These are phyloP conservation scores for Cucurbita argyrosperma DNA, from an alignment of 306 rosid species.

Conservation along the genomic window DNA sequence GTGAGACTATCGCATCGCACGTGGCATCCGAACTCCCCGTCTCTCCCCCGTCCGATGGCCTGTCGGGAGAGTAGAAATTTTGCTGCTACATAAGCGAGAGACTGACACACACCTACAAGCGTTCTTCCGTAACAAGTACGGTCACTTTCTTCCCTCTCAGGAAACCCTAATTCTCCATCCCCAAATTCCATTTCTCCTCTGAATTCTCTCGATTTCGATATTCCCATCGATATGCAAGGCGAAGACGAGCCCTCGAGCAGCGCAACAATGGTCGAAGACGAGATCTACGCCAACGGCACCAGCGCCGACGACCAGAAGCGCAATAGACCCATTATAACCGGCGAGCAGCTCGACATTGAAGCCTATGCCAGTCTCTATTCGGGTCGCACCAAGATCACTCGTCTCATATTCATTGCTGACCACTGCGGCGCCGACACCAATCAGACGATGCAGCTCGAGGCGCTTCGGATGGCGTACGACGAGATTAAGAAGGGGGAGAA, in stretches of 20 bases:
- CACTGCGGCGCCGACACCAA: slow-evolving; percentile 31
- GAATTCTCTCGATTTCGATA: not conserved
- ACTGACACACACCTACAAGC: not conserved
- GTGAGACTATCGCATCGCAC: not conserved
- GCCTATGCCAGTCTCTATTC: slow-evolving; percentile 76
- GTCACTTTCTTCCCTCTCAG: not conserved
- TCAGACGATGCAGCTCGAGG: slow-evolving; percentile 60
- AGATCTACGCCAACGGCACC: slow-evolving; percentile 64
- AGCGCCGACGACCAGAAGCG: slow-evolving; percentile 38
- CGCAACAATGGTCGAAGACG: slow-evolving; percentile 65
- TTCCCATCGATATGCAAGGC: slow-evolving; percentile 39
- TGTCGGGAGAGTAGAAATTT: not conserved
- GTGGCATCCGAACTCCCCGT: not conserved
- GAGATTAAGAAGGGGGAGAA: slow-evolving; percentile 98
- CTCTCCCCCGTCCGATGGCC: not conserved
- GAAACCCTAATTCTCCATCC: slow-evolving; percentile 9
- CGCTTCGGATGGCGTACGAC: slow-evolving; percentile 93
- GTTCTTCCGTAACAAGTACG: not conserved
- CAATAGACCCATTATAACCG: slow-evolving; percentile 56
- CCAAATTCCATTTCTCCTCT: not conserved
- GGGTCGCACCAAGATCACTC: slow-evolving; percentile 75
- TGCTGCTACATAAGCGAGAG: not conserved
- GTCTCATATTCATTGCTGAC: slow-evolving; percentile 68
- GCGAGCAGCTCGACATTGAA: slow-evolving; percentile 90
- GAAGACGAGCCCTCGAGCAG: slow-evolving; percentile 49